Evolutionary conservation across 148 eudicot species (phyloP).

Genomic region (Rheum nobile): DNA sequence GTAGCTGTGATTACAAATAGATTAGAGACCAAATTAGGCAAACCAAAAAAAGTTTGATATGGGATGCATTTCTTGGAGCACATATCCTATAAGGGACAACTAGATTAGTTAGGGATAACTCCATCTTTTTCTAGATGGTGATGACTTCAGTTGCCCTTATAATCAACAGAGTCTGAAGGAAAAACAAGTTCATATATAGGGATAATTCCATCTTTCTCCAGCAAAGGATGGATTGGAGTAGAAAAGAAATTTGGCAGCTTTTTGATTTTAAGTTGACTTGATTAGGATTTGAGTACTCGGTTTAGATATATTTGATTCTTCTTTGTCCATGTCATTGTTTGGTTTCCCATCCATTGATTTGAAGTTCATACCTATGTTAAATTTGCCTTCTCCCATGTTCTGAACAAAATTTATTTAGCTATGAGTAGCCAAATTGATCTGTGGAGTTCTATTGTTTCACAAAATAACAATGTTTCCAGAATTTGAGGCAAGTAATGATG

Average conservation of each 20-base stretch:
- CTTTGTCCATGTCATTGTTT: neutral
- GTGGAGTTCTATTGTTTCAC: neutral
- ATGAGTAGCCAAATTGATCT: neutral
- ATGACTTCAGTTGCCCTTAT: neutral
- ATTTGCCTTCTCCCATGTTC: neutral
- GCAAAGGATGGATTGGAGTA: no score
- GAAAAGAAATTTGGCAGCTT: neutral
- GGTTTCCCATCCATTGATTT: neutral
- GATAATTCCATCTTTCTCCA: no score
- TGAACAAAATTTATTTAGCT: neutral
- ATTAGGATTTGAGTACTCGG: neutral
- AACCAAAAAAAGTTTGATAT: no score
- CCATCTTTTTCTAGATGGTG: neutral
- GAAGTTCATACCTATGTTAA: neutral
- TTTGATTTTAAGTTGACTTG: neutral
- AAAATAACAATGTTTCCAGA: neutral
- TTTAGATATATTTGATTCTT: neutral
- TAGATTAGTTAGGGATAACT: neutral
- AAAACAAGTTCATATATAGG: no score
- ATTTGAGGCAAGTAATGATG: neutral
- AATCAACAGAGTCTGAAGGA: neutral
- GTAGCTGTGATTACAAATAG: neutral
- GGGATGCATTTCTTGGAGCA: neutral
- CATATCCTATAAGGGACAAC: neutral
- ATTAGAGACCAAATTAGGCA: no score